Evolutionary conservation across 352 stramenopile species (phyloP).

Genomic region (Pythium insidiosum): DNA sequence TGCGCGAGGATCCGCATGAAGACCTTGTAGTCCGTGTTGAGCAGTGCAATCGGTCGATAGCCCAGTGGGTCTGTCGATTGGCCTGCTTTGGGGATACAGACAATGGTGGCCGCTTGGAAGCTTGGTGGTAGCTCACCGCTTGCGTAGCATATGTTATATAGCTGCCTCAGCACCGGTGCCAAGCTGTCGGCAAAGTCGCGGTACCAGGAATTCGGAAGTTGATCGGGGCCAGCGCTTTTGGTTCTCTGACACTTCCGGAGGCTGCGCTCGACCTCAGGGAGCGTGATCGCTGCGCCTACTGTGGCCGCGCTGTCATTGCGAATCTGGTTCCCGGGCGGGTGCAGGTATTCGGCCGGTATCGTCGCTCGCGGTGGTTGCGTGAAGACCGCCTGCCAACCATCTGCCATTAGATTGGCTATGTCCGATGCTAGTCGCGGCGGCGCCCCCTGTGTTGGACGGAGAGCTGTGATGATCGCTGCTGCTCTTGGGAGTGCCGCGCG

Average conservation of each 20-base stretch:
- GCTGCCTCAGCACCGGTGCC: not conserved
- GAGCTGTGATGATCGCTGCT: too few species aligned
- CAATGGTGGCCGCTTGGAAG: not conserved
- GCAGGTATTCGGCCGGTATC: too few species aligned
- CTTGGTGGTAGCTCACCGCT: not conserved
- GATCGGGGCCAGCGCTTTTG: slow-evolving; percentile 1
- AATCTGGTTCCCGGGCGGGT: not conserved
- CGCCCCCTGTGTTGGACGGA: too few species aligned
- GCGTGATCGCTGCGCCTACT: not conserved
- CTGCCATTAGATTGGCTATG: too few species aligned
- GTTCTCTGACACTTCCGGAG: slow-evolving; percentile 1
- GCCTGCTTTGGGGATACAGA: slow-evolving; percentile 1
- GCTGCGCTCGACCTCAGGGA: not conserved
- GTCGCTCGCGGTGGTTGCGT: too few species aligned
- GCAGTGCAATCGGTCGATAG: slow-evolving; percentile 2
- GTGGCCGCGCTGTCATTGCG: not conserved
- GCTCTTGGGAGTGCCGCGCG: too few species aligned
- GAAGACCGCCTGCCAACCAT: too few species aligned
- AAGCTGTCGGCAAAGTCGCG: not conserved
- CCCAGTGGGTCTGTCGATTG: not conserved
- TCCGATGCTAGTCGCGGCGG: too few species aligned
- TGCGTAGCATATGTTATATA: not conserved
- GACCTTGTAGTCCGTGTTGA: slow-evolving; percentile 8
- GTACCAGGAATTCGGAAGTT: not conserved
- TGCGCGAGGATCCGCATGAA: not conserved